phyloP scores from a whole-genome alignment of 768 basidiomycete genomes.

The Mrakia hoshinonis region DNA sequence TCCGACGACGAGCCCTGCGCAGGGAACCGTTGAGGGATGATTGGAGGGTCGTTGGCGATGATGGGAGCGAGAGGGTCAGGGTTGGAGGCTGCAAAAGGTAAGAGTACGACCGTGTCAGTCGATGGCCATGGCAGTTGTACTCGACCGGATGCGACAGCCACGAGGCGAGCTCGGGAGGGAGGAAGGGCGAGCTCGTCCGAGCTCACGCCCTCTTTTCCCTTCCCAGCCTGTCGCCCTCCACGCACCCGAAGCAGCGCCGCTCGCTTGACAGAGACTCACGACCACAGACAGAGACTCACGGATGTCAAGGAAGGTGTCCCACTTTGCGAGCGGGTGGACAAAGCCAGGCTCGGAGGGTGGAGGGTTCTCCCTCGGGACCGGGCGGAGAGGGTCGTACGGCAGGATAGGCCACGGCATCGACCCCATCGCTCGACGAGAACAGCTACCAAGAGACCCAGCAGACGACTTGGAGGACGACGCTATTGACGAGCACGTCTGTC shows the following conservation, averaged over 20 bases:
- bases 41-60: slow-evolving; percentile 26
- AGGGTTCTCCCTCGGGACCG: slow-evolving; percentile 16
- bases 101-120: background rate
- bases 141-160: background rate
- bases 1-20: slow-evolving; percentile 20
- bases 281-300: slow-evolving; percentile 12
- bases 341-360: slow-evolving; percentile 9
- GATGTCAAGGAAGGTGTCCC: slow-evolving; percentile 29
- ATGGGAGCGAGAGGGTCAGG: background rate
- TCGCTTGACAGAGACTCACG: background rate
- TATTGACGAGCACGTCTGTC: background rate
- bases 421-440: slow-evolving; percentile 8
- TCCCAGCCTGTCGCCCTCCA: background rate
- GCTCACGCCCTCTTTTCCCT: background rate
- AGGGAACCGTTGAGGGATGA: slow-evolving; percentile 26
- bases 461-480: background rate
- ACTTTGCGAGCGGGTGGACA: slow-evolving; percentile 29
- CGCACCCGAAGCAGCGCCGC: background rate
- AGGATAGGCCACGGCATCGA: slow-evolving; percentile 5
- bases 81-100: slow-evolving; percentile 15
- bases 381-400: slow-evolving; percentile 19
- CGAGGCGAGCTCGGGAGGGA: background rate
- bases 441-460: background rate
- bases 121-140: background rate
- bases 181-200: background rate